phyloP scores from a whole-genome alignment of 2,329 filamentous ascomycete species.

The Fusarium sarcochroum region DNA sequence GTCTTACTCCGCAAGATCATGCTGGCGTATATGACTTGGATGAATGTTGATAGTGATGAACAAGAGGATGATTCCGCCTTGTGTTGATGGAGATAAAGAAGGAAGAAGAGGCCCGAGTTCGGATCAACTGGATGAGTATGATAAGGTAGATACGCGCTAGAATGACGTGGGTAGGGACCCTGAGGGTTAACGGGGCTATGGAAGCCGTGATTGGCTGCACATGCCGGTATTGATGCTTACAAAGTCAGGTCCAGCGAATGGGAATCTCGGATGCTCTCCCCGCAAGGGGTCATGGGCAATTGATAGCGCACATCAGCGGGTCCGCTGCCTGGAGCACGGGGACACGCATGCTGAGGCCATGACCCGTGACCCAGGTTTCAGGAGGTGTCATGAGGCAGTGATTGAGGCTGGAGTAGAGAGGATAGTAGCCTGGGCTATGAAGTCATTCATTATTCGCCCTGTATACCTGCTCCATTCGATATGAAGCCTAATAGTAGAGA shows the following conservation, averaged over 20 bases:
- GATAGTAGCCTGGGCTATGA: too few relatives aligned
- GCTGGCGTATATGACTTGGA: not conserved
- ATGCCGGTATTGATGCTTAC: not conserved
- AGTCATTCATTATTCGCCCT: too few relatives aligned
- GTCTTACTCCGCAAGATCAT: constrained; percentile 49
- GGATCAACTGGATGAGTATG: constrained; percentile 30
- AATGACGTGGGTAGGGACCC: constrained; percentile 42
- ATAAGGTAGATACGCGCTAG: constrained; percentile 35
- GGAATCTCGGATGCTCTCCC: not conserved
- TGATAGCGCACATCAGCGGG: constrained; percentile 36
- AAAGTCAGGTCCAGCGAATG: constrained; percentile 9
- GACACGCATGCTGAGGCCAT: constrained; percentile 23
- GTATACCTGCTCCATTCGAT: too few relatives aligned
- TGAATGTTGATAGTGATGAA: not conserved
- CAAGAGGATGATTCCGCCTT: constrained; percentile 18
- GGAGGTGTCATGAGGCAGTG: constrained; percentile 10
- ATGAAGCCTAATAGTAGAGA: too few relatives aligned
- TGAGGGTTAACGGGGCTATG: constrained; percentile 16
- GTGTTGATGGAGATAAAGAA: constrained; percentile 24
- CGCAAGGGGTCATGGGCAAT: constrained; percentile 37
- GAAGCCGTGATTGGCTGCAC: constrained; percentile 20
- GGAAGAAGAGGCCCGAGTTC: constrained; percentile 24
- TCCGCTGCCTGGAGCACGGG: constrained; percentile 35
- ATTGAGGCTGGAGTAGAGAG: not conserved
- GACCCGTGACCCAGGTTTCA: constrained; percentile 21